Conservation (phyloP, 1,139 yeast species). For the Debaryomyces psychrophilus region DNA sequence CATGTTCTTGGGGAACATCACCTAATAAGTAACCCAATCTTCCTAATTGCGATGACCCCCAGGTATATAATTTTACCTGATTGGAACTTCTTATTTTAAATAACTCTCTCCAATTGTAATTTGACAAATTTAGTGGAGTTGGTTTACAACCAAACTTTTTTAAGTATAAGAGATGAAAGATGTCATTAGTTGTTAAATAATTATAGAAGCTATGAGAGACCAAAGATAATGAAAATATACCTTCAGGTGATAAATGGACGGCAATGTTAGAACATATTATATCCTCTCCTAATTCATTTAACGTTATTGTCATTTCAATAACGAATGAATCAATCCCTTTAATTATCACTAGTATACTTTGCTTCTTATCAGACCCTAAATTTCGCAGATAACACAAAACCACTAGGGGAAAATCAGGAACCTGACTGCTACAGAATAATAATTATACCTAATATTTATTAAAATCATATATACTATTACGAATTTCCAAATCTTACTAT, state of each 20-base stretch:
- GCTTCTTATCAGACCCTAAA: background rate
- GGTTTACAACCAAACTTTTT: constrained; percentile 52
- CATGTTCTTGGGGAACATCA: constrained; percentile 32
- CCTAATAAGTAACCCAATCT: constrained; percentile 56
- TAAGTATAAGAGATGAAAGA: constrained; percentile 46
- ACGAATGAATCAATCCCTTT: background rate
- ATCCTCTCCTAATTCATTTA: constrained; percentile 44
- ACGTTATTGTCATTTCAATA: constrained; percentile 7
- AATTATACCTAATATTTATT: constrained; percentile 1
- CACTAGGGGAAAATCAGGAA: background rate
- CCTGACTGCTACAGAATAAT: background rate
- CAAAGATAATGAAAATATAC: constrained; percentile 50
- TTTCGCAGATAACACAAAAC: background rate
- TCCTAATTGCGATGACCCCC: constrained; percentile 63
- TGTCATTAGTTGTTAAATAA: constrained; percentile 30
- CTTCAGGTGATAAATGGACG: constrained; percentile 43
- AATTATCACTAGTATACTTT: background rate
- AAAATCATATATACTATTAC: constrained; percentile 5
- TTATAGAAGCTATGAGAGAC: constrained; percentile 40
- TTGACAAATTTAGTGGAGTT: constrained; percentile 43
- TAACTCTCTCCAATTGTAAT: constrained; percentile 53
- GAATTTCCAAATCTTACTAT: background rate
- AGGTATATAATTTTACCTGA: constrained; percentile 54
- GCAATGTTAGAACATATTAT: constrained; percentile 40
- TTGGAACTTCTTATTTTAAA: constrained; percentile 45